Percentiles rank a stretch among this genome's conserved stretches.
Evolutionary conservation across 305 asterid species (phyloP).

Genomic region (Rubia tinctorum): DNA sequence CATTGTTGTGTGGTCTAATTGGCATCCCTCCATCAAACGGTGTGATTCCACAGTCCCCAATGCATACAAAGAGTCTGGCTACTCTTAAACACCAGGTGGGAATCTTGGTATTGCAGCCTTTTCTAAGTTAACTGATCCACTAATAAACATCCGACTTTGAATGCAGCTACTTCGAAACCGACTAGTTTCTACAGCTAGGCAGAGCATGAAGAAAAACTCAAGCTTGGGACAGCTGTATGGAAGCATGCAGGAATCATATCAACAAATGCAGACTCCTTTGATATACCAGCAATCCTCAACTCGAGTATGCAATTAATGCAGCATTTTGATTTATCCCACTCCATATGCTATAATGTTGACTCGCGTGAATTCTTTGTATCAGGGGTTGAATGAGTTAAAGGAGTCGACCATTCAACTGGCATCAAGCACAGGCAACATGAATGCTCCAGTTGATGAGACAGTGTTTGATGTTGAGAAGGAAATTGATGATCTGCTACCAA

Average conservation of each 20-base stretch:
- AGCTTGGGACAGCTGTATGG: conserved; percentile 83
- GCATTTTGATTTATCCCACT: not conserved
- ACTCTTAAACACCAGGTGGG: conserved; percentile 92
- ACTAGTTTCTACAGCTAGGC: conserved; percentile 65
- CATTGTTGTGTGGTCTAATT: conserved; percentile 80
- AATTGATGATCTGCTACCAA: conserved; percentile 77
- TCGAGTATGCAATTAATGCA: conserved; percentile 35
- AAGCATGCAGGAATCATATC: conserved; percentile 91
- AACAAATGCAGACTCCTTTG: conserved; percentile 87
- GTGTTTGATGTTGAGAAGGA: conserved; percentile 80
- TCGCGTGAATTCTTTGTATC: not conserved
- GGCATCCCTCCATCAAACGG: conserved; percentile 96
- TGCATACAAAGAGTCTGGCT: conserved; percentile 91
- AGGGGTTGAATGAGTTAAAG: conserved; percentile 90
- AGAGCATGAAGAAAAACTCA: conserved; percentile 63
- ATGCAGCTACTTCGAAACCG: conserved; percentile 73
- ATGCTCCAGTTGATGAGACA: conserved; percentile 82
- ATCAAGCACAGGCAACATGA: conserved; percentile 73
- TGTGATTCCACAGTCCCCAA: conserved; percentile 93
- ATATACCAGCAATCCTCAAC: conserved; percentile 63
- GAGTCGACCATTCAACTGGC: conserved; percentile 78
- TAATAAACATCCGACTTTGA: not conserved
- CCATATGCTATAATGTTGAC: not conserved
- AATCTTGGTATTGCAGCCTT: not conserved
- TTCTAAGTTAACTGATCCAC: not conserved